Evolutionary conservation across 108 stramenopile species (phyloP).

Genomic region (Conticribra weissflogii): DNA sequence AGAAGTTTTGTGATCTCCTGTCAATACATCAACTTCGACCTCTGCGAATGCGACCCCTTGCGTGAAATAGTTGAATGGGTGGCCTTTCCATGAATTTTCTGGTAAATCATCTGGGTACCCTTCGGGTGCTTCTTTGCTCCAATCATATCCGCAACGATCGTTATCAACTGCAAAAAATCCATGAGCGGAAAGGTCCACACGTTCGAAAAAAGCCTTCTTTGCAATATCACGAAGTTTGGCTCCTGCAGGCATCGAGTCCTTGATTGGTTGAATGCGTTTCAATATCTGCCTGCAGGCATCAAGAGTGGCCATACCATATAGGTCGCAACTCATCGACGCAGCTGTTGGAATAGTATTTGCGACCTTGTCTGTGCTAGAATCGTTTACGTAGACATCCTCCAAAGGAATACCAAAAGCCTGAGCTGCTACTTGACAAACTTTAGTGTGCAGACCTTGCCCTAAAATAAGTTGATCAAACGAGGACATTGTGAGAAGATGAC

Average conservation of each 20-base stretch:
- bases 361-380: slow-evolving; percentile 90
- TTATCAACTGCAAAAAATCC: slow-evolving; percentile 88
- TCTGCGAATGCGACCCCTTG: slow-evolving; percentile 90
- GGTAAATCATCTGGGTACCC: slow-evolving; percentile 72
- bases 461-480: too few species aligned
- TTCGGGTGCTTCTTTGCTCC: slow-evolving; percentile 66
- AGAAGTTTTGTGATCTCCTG: slow-evolving; percentile 85
- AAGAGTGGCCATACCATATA: slow-evolving; percentile 96
- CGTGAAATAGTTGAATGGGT: slow-evolving; percentile 93
- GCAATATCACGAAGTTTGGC: slow-evolving; percentile 70
- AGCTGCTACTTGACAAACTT: slow-evolving; percentile 93
- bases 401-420: slow-evolving; percentile 90
- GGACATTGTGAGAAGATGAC: too few species aligned
- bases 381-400: slow-evolving; percentile 89
- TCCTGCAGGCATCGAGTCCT: slow-evolving; percentile 71
- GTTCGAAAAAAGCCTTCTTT: slow-evolving; percentile 82
- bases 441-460: slow-evolving; percentile 96
- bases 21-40: slow-evolving; percentile 92
- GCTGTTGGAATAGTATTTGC: slow-evolving; percentile 92
- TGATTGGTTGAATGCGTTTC: slow-evolving; percentile 76
- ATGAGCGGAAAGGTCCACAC: slow-evolving; percentile 90
- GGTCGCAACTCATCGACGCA: slow-evolving; percentile 91
- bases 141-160: slow-evolving; percentile 86
- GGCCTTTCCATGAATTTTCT: slow-evolving; percentile 89
- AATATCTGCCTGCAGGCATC: slow-evolving; percentile 94